Evolutionary conservation across 176 grass and related monocot species (phyloP).

Genomic region (Bonia amplexicaulis): DNA sequence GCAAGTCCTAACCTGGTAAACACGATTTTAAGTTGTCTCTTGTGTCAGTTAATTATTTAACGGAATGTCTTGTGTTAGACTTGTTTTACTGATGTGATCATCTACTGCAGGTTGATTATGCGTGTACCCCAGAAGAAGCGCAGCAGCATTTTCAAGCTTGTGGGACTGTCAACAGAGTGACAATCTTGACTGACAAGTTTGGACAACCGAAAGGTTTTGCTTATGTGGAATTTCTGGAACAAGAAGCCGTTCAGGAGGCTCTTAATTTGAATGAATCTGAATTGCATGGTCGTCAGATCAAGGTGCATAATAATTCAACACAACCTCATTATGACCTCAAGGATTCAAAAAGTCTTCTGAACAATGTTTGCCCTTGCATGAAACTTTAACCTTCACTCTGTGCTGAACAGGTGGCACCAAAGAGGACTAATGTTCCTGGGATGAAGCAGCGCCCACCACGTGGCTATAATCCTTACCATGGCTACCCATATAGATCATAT

Average conservation of each 20-base stretch:
- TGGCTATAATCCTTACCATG: conserved; percentile 41
- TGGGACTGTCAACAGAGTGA: conserved; percentile 59
- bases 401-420: conserved; percentile 46
- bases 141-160: conserved; percentile 70
- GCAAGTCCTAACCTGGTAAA: neutral
- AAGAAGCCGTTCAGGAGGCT: conserved; percentile 50
- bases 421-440: conserved; percentile 67
- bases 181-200: conserved; percentile 64
- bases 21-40: neutral
- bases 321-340: neutral
- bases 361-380: neutral
- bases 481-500: conserved; percentile 46
- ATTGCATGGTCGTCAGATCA: conserved; percentile 59
- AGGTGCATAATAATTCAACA: conserved; percentile 16
- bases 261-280: conserved; percentile 63
- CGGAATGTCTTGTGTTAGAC: neutral
- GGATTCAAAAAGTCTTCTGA: neutral
- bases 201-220: conserved; percentile 64
- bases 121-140: conserved; percentile 57
- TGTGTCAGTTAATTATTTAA: neutral
- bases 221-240: conserved; percentile 64
- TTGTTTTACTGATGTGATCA: neutral
- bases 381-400: neutral
- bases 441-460: conserved; percentile 56
- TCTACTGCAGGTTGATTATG: conserved; percentile 54